Evolutionary conservation across 805 yeast genomes (phyloP), one percentile per base, ranked within the genome.

Genomic region (Candida caryicola): DNA sequence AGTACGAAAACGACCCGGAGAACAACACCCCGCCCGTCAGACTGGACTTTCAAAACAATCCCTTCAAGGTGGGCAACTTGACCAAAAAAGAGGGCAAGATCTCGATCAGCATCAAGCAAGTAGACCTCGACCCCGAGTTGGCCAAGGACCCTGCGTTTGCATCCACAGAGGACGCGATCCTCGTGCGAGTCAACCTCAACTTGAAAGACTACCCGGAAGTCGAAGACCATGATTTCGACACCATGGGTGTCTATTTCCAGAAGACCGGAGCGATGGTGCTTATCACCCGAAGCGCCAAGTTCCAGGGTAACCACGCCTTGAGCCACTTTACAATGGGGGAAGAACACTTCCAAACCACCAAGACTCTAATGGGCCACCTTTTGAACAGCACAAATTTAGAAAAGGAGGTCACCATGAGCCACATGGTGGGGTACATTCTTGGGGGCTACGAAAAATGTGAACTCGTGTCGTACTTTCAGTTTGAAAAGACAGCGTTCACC

Each of bases 221-320:
- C 5, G 71, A 77, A 23, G 67, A 63, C 38, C 79, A 81, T 52
- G 52, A 56, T 1, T 47, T 88, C 14, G 65, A 68, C 4, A 61
- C 85, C 8, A 61, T 63, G 17, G 90, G 89, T 0, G 70, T 81
- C 2, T 83, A 82, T 54, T 86, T 82, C 51, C 81, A 83, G 44
- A 69, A 73, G 15, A 62, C 77, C 1, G 95, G 95, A 0, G 67
- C 84, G 36, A 55, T 85, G 3, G 63, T 85, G 12, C 70, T 81
- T 0, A 52, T 76, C 14, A 73, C 88, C 1, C 65, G 71, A 25
- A 74, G 88, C 19, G 85, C 85, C 5, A 83, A 82, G 54, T 80
- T 80, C 55, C 65, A 70, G 36, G 82, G 88, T 5, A 38, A 69
- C n/a, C 73, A 74, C 51, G 82, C 81, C 1, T 63, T 85, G 23